Evolutionary conservation across 192 early-diverging fungal genomes (phyloP).

Genomic region (Glomus cerebriforme): DNA sequence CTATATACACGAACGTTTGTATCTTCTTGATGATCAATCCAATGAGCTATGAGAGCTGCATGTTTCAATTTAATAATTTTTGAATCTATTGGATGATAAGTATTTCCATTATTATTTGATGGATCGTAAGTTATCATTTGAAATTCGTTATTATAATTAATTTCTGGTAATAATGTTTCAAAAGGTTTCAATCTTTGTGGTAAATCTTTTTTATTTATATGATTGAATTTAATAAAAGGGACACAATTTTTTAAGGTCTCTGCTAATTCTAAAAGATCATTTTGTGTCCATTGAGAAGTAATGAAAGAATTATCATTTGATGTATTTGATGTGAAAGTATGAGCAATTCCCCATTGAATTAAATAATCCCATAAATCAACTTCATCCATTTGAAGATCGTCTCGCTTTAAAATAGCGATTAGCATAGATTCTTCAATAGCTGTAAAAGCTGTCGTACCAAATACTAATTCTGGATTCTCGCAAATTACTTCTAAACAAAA

Average conservation of each 20-base stretch:
- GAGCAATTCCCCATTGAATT: slow-evolving; percentile 13
- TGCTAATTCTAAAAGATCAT: neutral
- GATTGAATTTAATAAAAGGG: neutral
- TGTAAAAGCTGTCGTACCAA: neutral
- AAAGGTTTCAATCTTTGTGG: neutral
- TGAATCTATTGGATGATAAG: slow-evolving; percentile 14
- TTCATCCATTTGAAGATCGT: slow-evolving; percentile 21
- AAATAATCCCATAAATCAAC: slow-evolving; percentile 19
- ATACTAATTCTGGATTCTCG: neutral
- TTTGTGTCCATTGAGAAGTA: neutral
- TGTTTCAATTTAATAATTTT: slow-evolving; percentile 20
- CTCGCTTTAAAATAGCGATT: neutral
- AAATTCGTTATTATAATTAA: neutral
- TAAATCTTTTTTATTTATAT: slow-evolving; percentile 15
- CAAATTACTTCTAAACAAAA: neutral
- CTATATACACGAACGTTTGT: neutral
- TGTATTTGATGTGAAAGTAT: neutral
- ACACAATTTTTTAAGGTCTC: neutral
- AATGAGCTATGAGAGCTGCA: slow-evolving; percentile 2
- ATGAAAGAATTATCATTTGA: too few species aligned
- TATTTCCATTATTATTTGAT: neutral
- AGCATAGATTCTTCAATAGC: slow-evolving; percentile 3
- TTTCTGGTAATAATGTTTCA: neutral
- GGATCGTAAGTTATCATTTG: neutral
- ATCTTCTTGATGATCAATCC: slow-evolving; percentile 19